Evolutionary conservation across 1,139 yeast species (phyloP).

Genomic region (Kodamaea ohmeri): DNA sequence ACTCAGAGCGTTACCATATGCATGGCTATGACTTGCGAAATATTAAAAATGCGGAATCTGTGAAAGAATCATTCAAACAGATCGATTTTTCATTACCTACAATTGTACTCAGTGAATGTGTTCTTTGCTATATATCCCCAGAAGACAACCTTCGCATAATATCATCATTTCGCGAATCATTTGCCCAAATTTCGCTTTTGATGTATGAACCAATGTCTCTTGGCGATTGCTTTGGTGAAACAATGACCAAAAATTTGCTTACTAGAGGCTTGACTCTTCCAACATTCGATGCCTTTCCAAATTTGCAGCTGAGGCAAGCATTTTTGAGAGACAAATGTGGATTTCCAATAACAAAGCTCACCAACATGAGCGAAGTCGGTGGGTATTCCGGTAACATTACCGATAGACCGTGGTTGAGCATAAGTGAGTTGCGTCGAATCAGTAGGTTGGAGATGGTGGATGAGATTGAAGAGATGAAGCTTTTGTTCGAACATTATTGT

Average conservation of each 20-base stretch:
- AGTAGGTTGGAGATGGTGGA: conserved; percentile 74
- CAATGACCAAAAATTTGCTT: conserved; percentile 75
- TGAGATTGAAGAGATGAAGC: conserved; percentile 80
- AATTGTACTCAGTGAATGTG: conserved; percentile 81
- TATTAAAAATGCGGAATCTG: conserved; percentile 14
- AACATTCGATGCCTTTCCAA: conserved; percentile 37
- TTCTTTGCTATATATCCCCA: conserved; percentile 75
- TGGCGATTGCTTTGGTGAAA: conserved; percentile 70
- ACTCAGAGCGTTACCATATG: conserved; percentile 50
- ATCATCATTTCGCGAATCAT: conserved; percentile 29
- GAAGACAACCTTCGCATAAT: conserved; percentile 54
- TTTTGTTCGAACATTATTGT: conserved; percentile 78
- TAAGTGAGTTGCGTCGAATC: conserved; percentile 50
- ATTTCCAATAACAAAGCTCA: conserved; percentile 29
- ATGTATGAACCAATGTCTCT: conserved; percentile 87
- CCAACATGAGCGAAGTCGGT: conserved; percentile 60
- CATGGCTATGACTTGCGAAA: conserved; percentile 55
- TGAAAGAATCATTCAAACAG: conserved; percentile 7
- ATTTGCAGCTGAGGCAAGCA: conserved; percentile 42
- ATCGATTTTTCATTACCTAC: conserved; percentile 55
- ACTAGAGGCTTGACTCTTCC: conserved; percentile 75
- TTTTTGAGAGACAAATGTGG: conserved; percentile 25
- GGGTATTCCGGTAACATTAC: conserved; percentile 27
- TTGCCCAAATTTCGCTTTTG: conserved; percentile 41
- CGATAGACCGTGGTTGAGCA: conserved; percentile 42